phyloP scores from a whole-genome alignment of 495 filamentous ascomycete species.

The Coniosporium apollinis region DNA sequence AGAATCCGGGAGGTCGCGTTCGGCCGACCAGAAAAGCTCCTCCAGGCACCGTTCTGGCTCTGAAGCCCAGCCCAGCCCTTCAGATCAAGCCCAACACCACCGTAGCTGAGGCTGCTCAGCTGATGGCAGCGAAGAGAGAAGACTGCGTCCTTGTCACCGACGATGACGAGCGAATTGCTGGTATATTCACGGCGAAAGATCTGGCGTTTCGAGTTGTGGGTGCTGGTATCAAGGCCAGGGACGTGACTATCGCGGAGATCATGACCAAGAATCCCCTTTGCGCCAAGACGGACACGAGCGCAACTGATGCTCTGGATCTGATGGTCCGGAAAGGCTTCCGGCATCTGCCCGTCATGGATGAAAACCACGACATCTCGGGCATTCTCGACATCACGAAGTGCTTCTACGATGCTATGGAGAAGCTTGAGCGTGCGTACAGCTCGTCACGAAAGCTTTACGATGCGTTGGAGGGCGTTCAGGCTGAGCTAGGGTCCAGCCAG shows the following conservation, averaged over 20 bases:
- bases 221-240: slow-evolving; percentile 74
- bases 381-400: slow-evolving; percentile 98
- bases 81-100: slow-evolving; percentile 95
- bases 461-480: slow-evolving; percentile 96
- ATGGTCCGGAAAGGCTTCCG: slow-evolving; percentile 98
- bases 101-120: slow-evolving; percentile 88
- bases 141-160: slow-evolving; percentile 99
- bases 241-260: slow-evolving; percentile 88
- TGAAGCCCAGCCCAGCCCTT: slow-evolving; percentile 86
- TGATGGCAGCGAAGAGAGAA: slow-evolving; percentile 98
- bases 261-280: slow-evolving; percentile 99
- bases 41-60: slow-evolving; percentile 83
- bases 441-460: slow-evolving; percentile 94
- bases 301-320: slow-evolving; percentile 88
- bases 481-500: slow-evolving; percentile 87
- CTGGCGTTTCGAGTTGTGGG: slow-evolving; percentile 94
- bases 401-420: slow-evolving; percentile 99
- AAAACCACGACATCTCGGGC: slow-evolving; percentile 97
- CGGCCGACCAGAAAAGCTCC: slow-evolving; percentile 82
- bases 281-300: slow-evolving; percentile 91
- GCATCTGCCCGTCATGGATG: slow-evolving; percentile 97
- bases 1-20: slow-evolving; percentile 54
- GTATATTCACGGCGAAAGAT: slow-evolving; percentile 99
- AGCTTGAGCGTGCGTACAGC: slow-evolving; percentile 88
- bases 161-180: slow-evolving; percentile 91